Conservation (phyloP, 176 grass and related monocot genomes). For the Paspalum notatum region DNA sequence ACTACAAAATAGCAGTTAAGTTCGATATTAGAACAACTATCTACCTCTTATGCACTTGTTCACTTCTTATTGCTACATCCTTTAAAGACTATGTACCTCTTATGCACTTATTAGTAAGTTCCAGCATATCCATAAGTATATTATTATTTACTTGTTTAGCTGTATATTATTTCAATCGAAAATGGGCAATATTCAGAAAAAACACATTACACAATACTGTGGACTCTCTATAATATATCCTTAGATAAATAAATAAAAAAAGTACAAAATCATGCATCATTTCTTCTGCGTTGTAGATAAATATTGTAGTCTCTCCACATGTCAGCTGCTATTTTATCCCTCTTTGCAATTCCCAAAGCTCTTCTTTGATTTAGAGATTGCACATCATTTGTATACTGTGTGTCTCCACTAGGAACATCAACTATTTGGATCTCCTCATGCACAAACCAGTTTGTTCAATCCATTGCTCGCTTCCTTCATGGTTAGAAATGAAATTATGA, state of each 20-base stretch:
- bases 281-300: constrained; percentile 3
- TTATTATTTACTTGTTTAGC: too few species aligned
- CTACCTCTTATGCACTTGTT: too few species aligned
- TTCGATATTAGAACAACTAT: not conserved
- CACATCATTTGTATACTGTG: not conserved
- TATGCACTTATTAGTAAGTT: too few species aligned
- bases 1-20: not conserved
- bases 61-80: not conserved
- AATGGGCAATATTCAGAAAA: not conserved
- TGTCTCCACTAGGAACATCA: not conserved
- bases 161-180: not conserved
- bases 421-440: not conserved
- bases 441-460: not conserved
- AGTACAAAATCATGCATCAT: not conserved
- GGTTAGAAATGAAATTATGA: not conserved
- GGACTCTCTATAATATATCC: not conserved
- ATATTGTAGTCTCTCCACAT: constrained; percentile 1
- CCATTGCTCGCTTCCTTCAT: not conserved
- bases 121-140: too few species aligned
- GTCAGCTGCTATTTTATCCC: not conserved
- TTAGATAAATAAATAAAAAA: not conserved
- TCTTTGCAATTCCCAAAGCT: not conserved
- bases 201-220: not conserved
- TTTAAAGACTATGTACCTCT: not conserved
- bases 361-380: not conserved